Percentiles rank a stretch among this genome's conserved stretches.
Conservation (phyloP, 2,329 filamentous ascomycete species). For the Purpureocillium takamizusanense region DNA sequence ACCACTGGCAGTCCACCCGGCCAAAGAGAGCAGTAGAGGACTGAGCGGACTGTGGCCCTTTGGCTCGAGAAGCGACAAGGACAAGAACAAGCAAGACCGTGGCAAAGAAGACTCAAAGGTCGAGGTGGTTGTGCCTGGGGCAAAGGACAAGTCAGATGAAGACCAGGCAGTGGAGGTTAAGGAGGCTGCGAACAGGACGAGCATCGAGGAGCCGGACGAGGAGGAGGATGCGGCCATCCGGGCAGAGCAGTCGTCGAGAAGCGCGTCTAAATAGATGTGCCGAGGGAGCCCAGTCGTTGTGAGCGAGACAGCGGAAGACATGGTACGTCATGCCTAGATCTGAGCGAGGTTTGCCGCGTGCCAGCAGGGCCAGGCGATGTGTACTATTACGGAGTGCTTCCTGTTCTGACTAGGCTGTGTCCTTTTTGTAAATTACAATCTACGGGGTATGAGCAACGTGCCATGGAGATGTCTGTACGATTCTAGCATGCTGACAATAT, state of each 20-base stretch:
- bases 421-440: constrained; percentile 5
- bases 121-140: constrained; percentile 3
- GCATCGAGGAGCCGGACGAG: constrained; percentile 51
- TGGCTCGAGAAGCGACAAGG: constrained; percentile 27
- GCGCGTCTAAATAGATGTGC: not conserved
- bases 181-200: constrained; percentile 45
- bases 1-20: constrained; percentile 45
- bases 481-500: not conserved
- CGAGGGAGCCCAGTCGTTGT: too few species aligned
- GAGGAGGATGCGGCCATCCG: constrained; percentile 33
- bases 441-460: constrained; percentile 1
- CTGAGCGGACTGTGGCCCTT: constrained; percentile 53
- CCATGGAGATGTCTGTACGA: not conserved
- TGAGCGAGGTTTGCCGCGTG: not conserved
- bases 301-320: too few species aligned
- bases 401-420: constrained; percentile 1
- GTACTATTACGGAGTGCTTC: constrained; percentile 3
- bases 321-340: too few species aligned
- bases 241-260: constrained; percentile 3
- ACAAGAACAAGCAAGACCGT: constrained; percentile 16
- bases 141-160: constrained; percentile 15
- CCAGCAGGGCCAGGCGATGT: constrained; percentile 1
- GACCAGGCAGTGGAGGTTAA: constrained; percentile 41
- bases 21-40: constrained; percentile 26
- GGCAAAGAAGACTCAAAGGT: constrained; percentile 18